phyloP scores from a whole-genome alignment of 163 green algal genomes.

The Chlorella variabilis region DNA sequence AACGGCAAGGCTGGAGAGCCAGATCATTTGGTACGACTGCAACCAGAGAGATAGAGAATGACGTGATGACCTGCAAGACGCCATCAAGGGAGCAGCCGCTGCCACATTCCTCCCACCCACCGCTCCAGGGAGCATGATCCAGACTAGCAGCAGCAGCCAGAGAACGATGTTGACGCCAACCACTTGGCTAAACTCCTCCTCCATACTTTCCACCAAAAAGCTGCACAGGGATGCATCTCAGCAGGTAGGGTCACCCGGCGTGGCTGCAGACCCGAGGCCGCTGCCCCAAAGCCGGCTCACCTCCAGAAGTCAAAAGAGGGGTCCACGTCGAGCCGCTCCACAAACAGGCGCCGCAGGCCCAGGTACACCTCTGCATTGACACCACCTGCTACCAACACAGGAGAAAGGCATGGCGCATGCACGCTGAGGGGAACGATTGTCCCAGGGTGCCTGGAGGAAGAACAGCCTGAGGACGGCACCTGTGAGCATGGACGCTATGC shows the following conservation, averaged over 20 bases:
- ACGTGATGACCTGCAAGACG: background rate
- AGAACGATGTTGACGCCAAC: conserved; percentile 37
- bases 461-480: too few species aligned
- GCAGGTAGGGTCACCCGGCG: too few species aligned
- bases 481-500: conserved; percentile 5
- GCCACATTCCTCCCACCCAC: too few species aligned
- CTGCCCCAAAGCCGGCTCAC: too few species aligned
- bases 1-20: conserved; percentile 23
- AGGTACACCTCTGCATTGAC: conserved; percentile 43
- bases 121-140: conserved; percentile 33
- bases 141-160: conserved; percentile 41
- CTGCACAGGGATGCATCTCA: background rate
- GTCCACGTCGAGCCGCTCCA: conserved; percentile 45
- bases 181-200: conserved; percentile 43
- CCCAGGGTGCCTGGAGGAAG: too few species aligned
- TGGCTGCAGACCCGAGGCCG: background rate
- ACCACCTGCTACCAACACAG: background rate
- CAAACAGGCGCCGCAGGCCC: conserved; percentile 44
- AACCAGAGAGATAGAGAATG: background rate
- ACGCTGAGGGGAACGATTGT: background rate
- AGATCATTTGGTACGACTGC: conserved; percentile 19
- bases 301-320: conserved; percentile 32
- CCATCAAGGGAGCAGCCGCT: too few species aligned
- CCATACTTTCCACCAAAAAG: conserved; percentile 45
- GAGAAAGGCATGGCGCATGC: conserved; percentile 1